Evolutionary conservation across 768 basidiomycete genomes (phyloP).

Genomic region (Agaricus blazei): DNA sequence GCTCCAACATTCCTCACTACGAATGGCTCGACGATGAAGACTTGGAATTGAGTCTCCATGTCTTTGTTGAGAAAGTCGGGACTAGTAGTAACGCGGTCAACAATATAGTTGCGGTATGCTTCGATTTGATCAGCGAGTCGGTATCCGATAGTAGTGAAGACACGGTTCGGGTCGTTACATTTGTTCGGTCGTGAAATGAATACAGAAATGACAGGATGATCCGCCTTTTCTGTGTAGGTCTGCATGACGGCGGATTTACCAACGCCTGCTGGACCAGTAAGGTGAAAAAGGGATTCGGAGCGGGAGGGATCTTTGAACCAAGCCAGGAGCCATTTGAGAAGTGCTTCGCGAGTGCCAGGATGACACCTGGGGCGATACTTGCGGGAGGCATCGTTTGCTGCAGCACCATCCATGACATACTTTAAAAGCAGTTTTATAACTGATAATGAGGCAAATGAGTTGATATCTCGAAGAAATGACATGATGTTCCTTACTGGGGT

Average conservation of each 20-base stretch:
- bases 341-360: background rate
- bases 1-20: too few species aligned
- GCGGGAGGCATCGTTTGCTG: background rate
- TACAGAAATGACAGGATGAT: background rate
- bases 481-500: too few species aligned
- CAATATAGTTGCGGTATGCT: background rate
- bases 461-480: too few species aligned
- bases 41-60: background rate
- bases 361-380: background rate
- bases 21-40: background rate
- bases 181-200: background rate
- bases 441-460: too few species aligned
- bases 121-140: background rate
- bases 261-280: background rate
- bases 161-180: background rate
- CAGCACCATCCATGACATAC: background rate
- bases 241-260: background rate
- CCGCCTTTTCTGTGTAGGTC: background rate
- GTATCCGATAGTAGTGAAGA: background rate
- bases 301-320: background rate
- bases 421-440: background rate
- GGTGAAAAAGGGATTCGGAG: background rate
- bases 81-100: background rate
- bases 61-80: background rate
- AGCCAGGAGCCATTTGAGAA: background rate